These are phyloP conservation scores for Phaeotremella fagi DNA, from an alignment of 768 basidiomycete genomes.

Conservation along the genomic window DNA sequence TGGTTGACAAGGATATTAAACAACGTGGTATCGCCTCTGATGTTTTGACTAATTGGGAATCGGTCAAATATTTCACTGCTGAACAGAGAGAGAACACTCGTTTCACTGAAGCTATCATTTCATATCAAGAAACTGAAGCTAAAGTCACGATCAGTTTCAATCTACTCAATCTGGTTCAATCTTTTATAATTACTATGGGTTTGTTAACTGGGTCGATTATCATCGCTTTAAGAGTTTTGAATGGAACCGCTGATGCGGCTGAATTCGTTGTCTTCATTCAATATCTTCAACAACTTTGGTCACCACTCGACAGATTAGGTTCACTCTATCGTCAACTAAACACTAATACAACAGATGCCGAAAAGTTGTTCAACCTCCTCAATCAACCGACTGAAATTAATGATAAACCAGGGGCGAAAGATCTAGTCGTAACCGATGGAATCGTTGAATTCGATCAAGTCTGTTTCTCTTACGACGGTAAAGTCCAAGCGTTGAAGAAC, in stretches of 20 bases:
- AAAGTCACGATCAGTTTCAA: constrained; percentile 70
- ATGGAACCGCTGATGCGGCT: constrained; percentile 55
- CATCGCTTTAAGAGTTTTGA: constrained; percentile 65
- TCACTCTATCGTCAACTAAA: constrained; percentile 63
- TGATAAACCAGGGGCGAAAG: constrained; percentile 69
- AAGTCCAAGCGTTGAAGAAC: constrained; percentile 59
- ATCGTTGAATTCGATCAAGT: constrained; percentile 90
- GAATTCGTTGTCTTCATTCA: constrained; percentile 76
- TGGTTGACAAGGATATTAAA: constrained; percentile 76
- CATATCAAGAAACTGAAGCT: constrained; percentile 71
- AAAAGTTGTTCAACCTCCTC: constrained; percentile 73
- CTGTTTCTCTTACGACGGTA: constrained; percentile 65
- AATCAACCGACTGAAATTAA: constrained; percentile 78
- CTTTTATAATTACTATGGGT: constrained; percentile 54
- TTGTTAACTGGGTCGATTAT: constrained; percentile 76
- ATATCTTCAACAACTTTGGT: constrained; percentile 71
- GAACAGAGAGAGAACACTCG: constrained; percentile 72
- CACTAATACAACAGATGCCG: constrained; percentile 69
- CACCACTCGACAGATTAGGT: constrained; percentile 70
- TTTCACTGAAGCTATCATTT: constrained; percentile 64
- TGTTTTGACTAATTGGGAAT: constrained; percentile 52
- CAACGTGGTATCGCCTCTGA: constrained; percentile 65
- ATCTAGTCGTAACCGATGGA: constrained; percentile 66
- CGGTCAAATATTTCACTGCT: constrained; percentile 80
- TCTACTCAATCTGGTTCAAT: constrained; percentile 65